Base-by-base conservation (phyloP, 352 stramenopile species). In the Phytophthora multivora region DNA sequence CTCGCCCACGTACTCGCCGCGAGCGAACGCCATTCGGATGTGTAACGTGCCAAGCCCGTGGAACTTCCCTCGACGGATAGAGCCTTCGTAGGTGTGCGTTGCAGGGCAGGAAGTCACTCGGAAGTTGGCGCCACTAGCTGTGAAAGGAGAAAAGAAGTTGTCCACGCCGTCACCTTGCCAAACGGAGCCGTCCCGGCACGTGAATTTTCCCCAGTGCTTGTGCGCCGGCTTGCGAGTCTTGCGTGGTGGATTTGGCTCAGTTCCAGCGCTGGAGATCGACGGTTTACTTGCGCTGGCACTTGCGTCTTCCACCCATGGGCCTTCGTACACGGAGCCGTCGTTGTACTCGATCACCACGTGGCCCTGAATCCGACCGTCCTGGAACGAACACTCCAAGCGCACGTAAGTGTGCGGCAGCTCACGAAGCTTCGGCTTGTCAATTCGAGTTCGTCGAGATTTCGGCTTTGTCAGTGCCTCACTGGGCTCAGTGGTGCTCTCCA, bases 121-220 rank as follows among this genome's bases (percentile, higher is more conserved):
- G 30, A 90, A 91, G 15, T 75, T 51, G 10, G 70, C 62, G 2
- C 86, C 80, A 2, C 70, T 90, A 1, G 83, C 86, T 0, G 74
- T 89, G 42, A 88, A 86, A 0, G 86, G 86, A 5, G 80, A 90
- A 54, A 94, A 94, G 57, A 88, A 91, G 61, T 93, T 94, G 64
- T 93, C 83, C 3, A 94, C 86, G 4, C 79, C 57, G 19, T 90
- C 81, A 12, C 86, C 86, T 57, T 91, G 74, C 83, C 86, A 94
- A 19, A 91, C 48, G 0, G 77, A 88, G 38, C 83, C 86, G 46
- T 94, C 86, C 2, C 63, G 75, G 36, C 71, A 88, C 9, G 71
- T 89, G 59, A 94, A 91, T 49, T 89, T 90, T 8, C 86, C 86
- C 79, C 81, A 94, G 57, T 91, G 83, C 13, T 64, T 75, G 7